Evolutionary conservation across 257 asterid genomes (phyloP).

Genomic region (Coffea canephora): DNA sequence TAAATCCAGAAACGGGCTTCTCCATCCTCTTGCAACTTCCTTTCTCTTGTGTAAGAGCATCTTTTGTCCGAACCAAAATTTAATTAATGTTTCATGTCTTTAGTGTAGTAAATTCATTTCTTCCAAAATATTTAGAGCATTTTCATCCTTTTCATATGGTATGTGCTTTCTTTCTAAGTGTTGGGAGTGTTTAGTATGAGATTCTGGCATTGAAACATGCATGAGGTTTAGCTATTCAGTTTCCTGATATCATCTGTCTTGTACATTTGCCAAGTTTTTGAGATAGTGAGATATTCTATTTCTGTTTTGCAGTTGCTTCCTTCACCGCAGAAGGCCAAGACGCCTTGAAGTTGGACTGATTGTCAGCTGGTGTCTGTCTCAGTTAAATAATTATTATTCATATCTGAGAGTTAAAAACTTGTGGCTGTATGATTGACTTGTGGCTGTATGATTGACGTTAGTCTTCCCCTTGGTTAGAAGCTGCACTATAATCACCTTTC

Average conservation of each 20-base stretch:
- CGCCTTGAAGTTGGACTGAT: slow-evolving; percentile 40
- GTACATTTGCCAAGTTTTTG: not conserved
- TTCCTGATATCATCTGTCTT: not conserved
- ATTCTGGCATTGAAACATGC: not conserved
- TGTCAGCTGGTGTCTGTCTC: not conserved
- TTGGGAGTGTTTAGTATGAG: too few species aligned
- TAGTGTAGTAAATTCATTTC: not conserved
- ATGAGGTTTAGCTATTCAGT: not conserved
- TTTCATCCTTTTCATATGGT: too few species aligned
- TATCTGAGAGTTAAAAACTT: not conserved
- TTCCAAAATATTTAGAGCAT: too few species aligned
- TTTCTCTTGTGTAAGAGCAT: not conserved
- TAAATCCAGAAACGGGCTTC: not conserved
- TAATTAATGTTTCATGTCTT: not conserved
- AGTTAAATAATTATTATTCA: not conserved
- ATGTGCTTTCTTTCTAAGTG: too few species aligned
- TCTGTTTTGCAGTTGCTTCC: slow-evolving; percentile 64
- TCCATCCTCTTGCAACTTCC: not conserved
- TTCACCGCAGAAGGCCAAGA: slow-evolving; percentile 58
- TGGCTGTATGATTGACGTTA: not conserved
- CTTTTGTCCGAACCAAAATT: not conserved
- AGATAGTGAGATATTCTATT: slow-evolving; percentile 15
- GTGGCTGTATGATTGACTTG: not conserved
- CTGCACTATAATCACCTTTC: not conserved
- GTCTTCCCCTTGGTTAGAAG: not conserved